Base-by-base conservation (phyloP, 148 eudicot species). In the Selenicereus undatus region DNA sequence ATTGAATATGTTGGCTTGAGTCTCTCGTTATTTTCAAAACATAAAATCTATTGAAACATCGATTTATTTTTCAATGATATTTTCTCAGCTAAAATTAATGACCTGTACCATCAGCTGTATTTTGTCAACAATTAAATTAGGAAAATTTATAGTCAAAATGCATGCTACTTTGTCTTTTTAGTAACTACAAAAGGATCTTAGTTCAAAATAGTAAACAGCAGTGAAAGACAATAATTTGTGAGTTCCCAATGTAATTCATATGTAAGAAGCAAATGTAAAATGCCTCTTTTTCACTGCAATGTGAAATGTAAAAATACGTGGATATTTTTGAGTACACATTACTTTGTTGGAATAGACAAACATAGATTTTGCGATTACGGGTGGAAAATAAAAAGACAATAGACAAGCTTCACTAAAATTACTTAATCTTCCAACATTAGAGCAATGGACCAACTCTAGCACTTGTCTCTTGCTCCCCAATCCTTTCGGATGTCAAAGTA, bases 401-500 rank as follows among this genome's bases (percentile, higher is more conserved):
- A 42, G 22, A 65, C 27, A 78, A 66, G 32, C 43, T 73, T 66
- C 60, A 58, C 14, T 76, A 64, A 16, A 72, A 43, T 64, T 35
- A 42, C 73, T 48, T 29, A 8, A 71, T 77, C 30, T 58, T 62
- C 7, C 68, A 78, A 29, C 10, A 8, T 42, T 54, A 64, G 39
- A 81, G 22, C 12, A 0, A 27, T 50, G 5, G 45, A 48, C 35
- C 26, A 8, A 66, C 21, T 39, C 29, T 51, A 81, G 58, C 78
- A 51, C 54, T 84, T 85, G 64, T 84, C 82, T 58, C 43, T 85
- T 4, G 81, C 66, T 54, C 87, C 86, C 87, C 89, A 87, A 24
- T 87, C 84, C 83, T 87, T 87, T 79, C 84, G 80, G 70, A 87
- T 87, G 79, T 87, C 87, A 84, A 87, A 87, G 75, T 84, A 84